Evolutionary conservation across 2,329 filamentous ascomycete genomes (phyloP).

Genomic region (Coniochaeta sp.): DNA sequence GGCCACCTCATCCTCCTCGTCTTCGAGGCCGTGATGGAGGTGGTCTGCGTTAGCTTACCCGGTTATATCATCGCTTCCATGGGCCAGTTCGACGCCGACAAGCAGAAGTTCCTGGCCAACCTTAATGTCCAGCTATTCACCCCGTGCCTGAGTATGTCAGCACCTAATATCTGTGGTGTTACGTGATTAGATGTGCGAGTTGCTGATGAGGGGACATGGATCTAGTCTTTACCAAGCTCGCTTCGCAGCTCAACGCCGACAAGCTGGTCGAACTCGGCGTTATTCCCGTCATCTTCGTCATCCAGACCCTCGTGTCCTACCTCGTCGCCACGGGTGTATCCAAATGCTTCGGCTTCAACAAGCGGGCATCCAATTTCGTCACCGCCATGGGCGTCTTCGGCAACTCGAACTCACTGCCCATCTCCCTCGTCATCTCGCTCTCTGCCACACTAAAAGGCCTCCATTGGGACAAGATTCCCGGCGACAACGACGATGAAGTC

Average conservation of each 20-base stretch:
- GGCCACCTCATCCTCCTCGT: conserved; percentile 71
- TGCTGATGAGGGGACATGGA: not conserved
- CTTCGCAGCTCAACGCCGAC: conserved; percentile 84
- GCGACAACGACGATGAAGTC: conserved; percentile 93
- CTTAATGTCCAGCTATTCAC: conserved; percentile 96
- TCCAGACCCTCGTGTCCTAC: conserved; percentile 86
- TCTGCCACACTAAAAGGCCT: conserved; percentile 87
- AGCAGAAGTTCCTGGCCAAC: conserved; percentile 95
- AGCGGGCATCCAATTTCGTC: conserved; percentile 86
- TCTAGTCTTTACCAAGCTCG: conserved; percentile 96
- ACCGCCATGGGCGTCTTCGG: conserved; percentile 93
- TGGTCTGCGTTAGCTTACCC: conserved; percentile 88
- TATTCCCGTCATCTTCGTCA: conserved; percentile 88
- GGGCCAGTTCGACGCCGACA: conserved; percentile 90
- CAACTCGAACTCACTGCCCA: conserved; percentile 96
- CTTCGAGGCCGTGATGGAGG: conserved; percentile 90
- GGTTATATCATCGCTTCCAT: conserved; percentile 87
- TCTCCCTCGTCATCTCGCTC: conserved; percentile 89
- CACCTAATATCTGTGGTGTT: not conserved
- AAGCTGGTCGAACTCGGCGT: conserved; percentile 86
- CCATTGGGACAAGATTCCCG: conserved; percentile 86
- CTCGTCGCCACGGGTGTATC: conserved; percentile 64
- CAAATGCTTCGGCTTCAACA: conserved; percentile 74
- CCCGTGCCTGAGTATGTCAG: conserved; percentile 76
- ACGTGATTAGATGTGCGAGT: not conserved